A percentile compares a stretch with the other conserved stretches of the same genome.
These are phyloP conservation scores for Candida awuae DNA, from an alignment of 805 yeast species.

Conservation along the genomic window DNA sequence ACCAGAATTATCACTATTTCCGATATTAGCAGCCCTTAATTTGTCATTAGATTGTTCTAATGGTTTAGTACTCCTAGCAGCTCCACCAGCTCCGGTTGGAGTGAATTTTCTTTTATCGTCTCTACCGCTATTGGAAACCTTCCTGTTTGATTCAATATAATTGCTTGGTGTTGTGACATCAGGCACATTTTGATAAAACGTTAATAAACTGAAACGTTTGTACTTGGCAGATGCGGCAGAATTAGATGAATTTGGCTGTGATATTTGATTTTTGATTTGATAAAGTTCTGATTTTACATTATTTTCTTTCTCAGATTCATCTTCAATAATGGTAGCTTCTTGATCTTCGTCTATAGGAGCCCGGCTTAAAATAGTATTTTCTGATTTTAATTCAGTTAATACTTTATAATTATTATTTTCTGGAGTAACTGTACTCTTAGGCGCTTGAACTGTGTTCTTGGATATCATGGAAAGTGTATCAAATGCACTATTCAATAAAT, in stretches of 20 bases:
- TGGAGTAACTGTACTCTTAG: too few species aligned
- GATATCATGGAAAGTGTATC: constrained; percentile 23
- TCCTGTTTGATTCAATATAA: not conserved
- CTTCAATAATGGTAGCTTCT: not conserved
- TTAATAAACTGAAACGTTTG: constrained; percentile 28
- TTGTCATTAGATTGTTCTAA: constrained; percentile 12
- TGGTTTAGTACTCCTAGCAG: constrained; percentile 7
- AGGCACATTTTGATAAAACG: constrained; percentile 21
- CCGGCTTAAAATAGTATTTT: too few species aligned
- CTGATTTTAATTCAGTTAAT: too few species aligned
- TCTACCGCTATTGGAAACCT: not conserved
- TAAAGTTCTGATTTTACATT: not conserved
- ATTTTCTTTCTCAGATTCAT: constrained; percentile 1
- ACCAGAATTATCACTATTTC: constrained; percentile 2
- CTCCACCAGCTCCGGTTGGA: not conserved
- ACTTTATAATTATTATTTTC: too few species aligned
- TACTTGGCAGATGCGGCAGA: constrained; percentile 17
- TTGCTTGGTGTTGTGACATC: constrained; percentile 11
- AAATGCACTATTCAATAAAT: constrained; percentile 28
- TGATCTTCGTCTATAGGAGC: not conserved
- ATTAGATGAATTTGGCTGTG: not conserved
- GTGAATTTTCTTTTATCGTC: constrained; percentile 1
- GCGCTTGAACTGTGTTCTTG: constrained; percentile 8
- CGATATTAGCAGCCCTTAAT: constrained; percentile 3
- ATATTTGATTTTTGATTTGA: not conserved